Evolutionary conservation across 148 eudicot species (phyloP), one percentile per base, ranked within the genome.

Genomic region (Chenopodium berlandieri): DNA sequence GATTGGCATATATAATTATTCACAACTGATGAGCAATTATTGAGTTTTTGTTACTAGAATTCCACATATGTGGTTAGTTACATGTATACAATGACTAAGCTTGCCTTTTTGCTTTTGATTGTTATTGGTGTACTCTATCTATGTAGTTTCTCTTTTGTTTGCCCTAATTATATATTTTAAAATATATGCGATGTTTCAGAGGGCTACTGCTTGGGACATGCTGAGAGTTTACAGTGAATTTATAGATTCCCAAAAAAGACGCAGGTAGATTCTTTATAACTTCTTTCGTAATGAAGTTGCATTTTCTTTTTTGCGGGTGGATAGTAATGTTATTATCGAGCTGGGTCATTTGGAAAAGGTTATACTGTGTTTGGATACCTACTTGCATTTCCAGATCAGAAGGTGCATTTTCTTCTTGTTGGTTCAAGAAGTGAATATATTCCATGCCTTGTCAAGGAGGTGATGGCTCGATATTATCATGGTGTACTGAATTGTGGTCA

Each of bases 171-270:
- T 71, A 32, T 79, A 10, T 22, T 46, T 40, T 6, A 62, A 23
- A 40, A 4, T 5, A n/a, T 73, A 80, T 86, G 73, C 78, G 84
- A 82, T 74, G 58, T 86, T 87, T 58, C 88, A 96, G 99, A 92
- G 89, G 86, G 98, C 98, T 83, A 83, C 87, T 91, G 99, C 99
- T 37, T 94, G 99, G 99, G 94, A 96, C 83, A 96, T 96, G 99
- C 88, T 89, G 78, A 91, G 83, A 85, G 91, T 94, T 67, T 96
- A 96, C 82, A 85, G 88, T 84, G 80, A 88, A 75, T 96, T 94
- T 68, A 75, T 92, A 79, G 99, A 96, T 67, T 88, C 90, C 79
- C 93, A 89, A 86, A 98, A 96, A 88, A 90, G 92, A 83, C 87
- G 87, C 79, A 92, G 99, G 99, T 94, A 85, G 31, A 30, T 78